phyloP scores from a whole-genome alignment of 441 rosid genomes.

The Gossypium trilobum region DNA sequence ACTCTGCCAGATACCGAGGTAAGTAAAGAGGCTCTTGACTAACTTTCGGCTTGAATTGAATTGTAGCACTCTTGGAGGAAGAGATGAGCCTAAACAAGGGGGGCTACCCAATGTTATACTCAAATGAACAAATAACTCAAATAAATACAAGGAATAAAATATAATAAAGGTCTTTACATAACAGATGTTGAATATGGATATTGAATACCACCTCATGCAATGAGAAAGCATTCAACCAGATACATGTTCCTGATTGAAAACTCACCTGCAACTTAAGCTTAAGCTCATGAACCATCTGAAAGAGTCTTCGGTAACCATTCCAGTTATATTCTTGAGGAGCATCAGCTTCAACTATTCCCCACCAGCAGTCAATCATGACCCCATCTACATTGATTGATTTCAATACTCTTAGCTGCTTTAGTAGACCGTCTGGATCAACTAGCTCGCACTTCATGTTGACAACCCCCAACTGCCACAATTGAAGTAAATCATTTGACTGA shows the following conservation, averaged over 20 bases:
- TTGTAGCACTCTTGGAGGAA: not conserved
- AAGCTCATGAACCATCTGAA: conserved; percentile 71
- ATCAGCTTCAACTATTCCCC: conserved; percentile 97
- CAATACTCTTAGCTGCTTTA: conserved; percentile 71
- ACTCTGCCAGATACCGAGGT: not conserved
- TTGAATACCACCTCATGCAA: not conserved
- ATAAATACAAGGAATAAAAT: not conserved
- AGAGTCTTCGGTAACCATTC: conserved; percentile 81
- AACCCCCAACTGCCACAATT: conserved; percentile 66
- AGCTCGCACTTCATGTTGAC: conserved; percentile 85
- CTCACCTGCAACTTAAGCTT: conserved; percentile 83
- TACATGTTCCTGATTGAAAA: not conserved
- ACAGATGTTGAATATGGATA: not conserved
- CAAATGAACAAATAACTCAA: not conserved
- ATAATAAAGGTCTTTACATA: not conserved
- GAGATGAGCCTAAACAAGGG: not conserved
- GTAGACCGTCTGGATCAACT: conserved; percentile 76
- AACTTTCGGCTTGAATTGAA: not conserved
- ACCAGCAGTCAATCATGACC: conserved; percentile 91
- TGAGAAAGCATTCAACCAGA: not conserved
- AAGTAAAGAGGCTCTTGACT: not conserved
- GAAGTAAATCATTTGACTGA: conserved; percentile 13
- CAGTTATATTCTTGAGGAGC: conserved; percentile 85
- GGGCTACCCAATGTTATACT: not conserved
- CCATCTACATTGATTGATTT: conserved; percentile 79